A percentile compares a stretch with the other conserved stretches of the same genome.
Conservation (phyloP, 306 rosid species). For the Purshia tridentata region DNA sequence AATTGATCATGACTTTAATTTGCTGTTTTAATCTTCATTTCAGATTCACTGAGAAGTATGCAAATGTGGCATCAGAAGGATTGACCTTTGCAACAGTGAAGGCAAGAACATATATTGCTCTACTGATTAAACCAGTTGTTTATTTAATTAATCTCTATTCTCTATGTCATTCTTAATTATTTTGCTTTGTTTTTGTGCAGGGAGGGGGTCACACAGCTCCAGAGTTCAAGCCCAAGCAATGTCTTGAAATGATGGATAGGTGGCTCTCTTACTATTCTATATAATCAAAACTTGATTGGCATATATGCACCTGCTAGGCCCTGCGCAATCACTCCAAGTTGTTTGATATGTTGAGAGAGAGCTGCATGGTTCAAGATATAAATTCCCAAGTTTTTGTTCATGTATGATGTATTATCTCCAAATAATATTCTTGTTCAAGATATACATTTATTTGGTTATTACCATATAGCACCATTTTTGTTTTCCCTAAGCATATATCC, state of each 20-base stretch:
- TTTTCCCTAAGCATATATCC: too few species aligned
- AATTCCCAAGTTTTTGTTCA: not conserved
- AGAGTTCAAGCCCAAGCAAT: slow-evolving; percentile 3
- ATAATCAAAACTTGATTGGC: too few species aligned
- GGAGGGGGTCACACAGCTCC: slow-evolving; percentile 1
- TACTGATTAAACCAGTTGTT: too few species aligned
- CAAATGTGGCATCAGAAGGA: not conserved
- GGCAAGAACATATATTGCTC: not conserved
- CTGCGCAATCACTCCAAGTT: too few species aligned
- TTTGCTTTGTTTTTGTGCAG: too few species aligned
- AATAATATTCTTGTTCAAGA: not conserved
- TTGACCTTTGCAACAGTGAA: slow-evolving; percentile 23
- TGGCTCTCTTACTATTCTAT: not conserved
- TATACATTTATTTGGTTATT: not conserved
- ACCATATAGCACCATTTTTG: too few species aligned
- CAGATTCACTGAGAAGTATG: slow-evolving; percentile 17
- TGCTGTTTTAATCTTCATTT: not conserved
- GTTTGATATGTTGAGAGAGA: too few species aligned
- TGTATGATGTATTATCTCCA: not conserved
- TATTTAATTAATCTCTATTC: too few species aligned
- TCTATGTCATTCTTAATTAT: too few species aligned
- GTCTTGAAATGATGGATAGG: slow-evolving; percentile 11
- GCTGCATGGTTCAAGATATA: not conserved
- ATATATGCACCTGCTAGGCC: too few species aligned
- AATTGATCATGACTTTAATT: too few species aligned